Evolutionary conservation across 768 basidiomycete genomes (phyloP).

Genomic region (Holtermannia corniformis): DNA sequence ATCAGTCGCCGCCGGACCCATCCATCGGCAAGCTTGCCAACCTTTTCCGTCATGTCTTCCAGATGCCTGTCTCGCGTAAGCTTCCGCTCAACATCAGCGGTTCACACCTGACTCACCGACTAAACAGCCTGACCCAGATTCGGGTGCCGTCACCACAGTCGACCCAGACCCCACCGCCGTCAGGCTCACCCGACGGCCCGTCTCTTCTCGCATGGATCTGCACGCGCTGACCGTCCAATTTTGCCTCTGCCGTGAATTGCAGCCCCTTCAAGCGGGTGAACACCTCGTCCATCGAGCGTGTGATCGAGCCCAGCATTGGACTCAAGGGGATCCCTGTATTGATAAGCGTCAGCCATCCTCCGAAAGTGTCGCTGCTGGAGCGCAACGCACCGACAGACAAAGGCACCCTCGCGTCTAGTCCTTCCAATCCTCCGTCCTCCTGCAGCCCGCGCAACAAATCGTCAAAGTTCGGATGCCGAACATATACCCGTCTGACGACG

Average conservation of each 20-base stretch:
- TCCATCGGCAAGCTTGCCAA: slow-evolving; percentile 26
- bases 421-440: slow-evolving; percentile 51
- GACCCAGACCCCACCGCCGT: slow-evolving; percentile 48
- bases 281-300: slow-evolving; percentile 73
- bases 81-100: not conserved
- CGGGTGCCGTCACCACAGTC: slow-evolving; percentile 23
- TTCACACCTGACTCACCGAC: slow-evolving; percentile 36
- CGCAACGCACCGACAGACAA: slow-evolving; percentile 58
- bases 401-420: slow-evolving; percentile 53
- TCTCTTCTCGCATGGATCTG: slow-evolving; percentile 43
- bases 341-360: slow-evolving; percentile 7
- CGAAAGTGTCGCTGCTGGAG: not conserved
- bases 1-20: too few relatives aligned
- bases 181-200: slow-evolving; percentile 46
- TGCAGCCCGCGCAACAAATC: slow-evolving; percentile 55
- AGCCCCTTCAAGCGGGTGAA: slow-evolving; percentile 56
- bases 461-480: slow-evolving; percentile 40
- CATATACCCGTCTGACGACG: slow-evolving; percentile 59
- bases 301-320: slow-evolving; percentile 78
- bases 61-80: slow-evolving; percentile 52
- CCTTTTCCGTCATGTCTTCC: slow-evolving; percentile 87
- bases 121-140: slow-evolving; percentile 61
- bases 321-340: slow-evolving; percentile 70
- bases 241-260: slow-evolving; percentile 77
- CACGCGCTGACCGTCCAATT: slow-evolving; percentile 62